These are phyloP conservation scores for Candida mesenterica DNA, from an alignment of 1,139 yeast species.

Conservation along the genomic window DNA sequence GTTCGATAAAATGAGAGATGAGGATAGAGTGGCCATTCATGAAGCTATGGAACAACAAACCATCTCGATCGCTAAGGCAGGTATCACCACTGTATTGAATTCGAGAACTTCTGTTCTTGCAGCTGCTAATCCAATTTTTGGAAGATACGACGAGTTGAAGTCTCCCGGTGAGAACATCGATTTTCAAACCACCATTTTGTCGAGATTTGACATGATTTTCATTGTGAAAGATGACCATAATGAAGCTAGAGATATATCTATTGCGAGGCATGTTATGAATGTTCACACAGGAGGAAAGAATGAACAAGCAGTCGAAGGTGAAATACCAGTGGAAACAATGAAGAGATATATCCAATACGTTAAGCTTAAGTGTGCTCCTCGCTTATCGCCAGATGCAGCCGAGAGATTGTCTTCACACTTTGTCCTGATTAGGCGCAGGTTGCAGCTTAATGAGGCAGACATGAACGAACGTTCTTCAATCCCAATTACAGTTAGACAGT, in stretches of 20 bases:
- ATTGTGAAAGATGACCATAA: slow-evolving; percentile 95
- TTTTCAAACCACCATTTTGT: slow-evolving; percentile 92
- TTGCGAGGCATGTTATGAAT: slow-evolving; percentile 93
- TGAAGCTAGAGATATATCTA: slow-evolving; percentile 78
- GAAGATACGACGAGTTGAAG: slow-evolving; percentile 92
- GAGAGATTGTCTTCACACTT: slow-evolving; percentile 92
- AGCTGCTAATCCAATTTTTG: slow-evolving; percentile 97
- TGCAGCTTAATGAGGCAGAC: slow-evolving; percentile 76
- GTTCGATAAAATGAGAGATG: slow-evolving; percentile 98
- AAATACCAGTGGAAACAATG: slow-evolving; percentile 88
- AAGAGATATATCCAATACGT: slow-evolving; percentile 90
- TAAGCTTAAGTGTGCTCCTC: slow-evolving; percentile 87
- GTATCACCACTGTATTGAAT: slow-evolving; percentile 92
- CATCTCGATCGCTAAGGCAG: slow-evolving; percentile 98
- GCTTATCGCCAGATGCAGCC: slow-evolving; percentile 85
- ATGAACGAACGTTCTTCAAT: slow-evolving; percentile 90
- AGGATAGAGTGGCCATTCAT: slow-evolving; percentile 97
- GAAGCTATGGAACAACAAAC: slow-evolving; percentile 99
- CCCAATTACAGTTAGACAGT: slow-evolving; percentile 96
- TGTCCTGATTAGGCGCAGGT: slow-evolving; percentile 82
- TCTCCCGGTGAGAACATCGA: slow-evolving; percentile 98
- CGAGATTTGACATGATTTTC: slow-evolving; percentile 98
- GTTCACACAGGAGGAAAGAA: slow-evolving; percentile 81
- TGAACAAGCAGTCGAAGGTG: slow-evolving; percentile 66
- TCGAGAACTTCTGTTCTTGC: slow-evolving; percentile 96